These are phyloP conservation scores for Auriscalpium vulgare DNA, from an alignment of 768 basidiomycete species.

Conservation along the genomic window DNA sequence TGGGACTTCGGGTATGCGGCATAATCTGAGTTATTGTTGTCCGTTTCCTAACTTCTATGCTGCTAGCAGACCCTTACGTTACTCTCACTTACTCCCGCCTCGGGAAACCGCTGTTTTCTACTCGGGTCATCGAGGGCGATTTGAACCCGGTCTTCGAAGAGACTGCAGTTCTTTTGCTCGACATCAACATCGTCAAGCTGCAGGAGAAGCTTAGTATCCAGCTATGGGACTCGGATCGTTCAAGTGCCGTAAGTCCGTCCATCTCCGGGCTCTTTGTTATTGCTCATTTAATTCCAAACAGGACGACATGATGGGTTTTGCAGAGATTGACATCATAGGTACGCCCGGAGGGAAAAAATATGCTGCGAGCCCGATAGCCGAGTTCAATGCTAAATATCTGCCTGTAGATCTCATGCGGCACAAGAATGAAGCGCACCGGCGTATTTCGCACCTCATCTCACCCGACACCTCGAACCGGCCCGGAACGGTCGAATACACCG, in stretches of 20 bases:
- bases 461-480: slow-evolving; percentile 24
- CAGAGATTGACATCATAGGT: slow-evolving; percentile 30
- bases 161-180: slow-evolving; percentile 52
- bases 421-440: slow-evolving; percentile 20
- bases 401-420: slow-evolving; percentile 19
- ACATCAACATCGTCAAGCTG: slow-evolving; percentile 56
- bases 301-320: slow-evolving; percentile 43
- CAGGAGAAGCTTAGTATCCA: slow-evolving; percentile 57
- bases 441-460: slow-evolving; percentile 16
- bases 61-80: slow-evolving; percentile 40
- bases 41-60: neutral
- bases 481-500: slow-evolving; percentile 39
- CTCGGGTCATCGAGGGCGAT: slow-evolving; percentile 56
- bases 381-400: neutral
- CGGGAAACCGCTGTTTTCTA: slow-evolving; percentile 62
- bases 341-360: neutral
- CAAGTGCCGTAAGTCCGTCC: slow-evolving; percentile 19
- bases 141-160: slow-evolving; percentile 65
- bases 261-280: neutral
- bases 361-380: too few species aligned
- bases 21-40: neutral
- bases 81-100: slow-evolving; percentile 57
- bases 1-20: slow-evolving; percentile 26
- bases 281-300: neutral
- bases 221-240: slow-evolving; percentile 64